A percentile compares a stretch with the other conserved stretches of the same genome.
Conservation (phyloP, 164 flowering plant species). For the Magnolia changhungtana region DNA sequence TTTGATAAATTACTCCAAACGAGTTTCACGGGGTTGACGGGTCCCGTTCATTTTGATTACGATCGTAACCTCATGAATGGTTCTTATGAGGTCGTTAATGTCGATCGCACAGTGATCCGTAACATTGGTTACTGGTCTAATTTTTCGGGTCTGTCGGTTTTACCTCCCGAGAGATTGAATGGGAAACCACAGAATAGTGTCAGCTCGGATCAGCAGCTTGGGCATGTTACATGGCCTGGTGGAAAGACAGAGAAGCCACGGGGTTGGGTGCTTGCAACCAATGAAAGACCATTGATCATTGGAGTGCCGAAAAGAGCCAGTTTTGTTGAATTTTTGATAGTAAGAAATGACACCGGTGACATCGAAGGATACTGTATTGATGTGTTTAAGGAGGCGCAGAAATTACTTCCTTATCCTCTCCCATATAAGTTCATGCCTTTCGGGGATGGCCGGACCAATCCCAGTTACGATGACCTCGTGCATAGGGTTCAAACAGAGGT, state of each 20-base stretch:
- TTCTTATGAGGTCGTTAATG: conserved; percentile 53
- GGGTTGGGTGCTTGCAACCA: conserved; percentile 59
- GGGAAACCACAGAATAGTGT: conserved; percentile 4
- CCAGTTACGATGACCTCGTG: conserved; percentile 53
- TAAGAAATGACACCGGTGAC: conserved; percentile 20
- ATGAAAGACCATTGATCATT: conserved; percentile 50
- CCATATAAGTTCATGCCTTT: conserved; percentile 43
- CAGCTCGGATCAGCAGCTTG: conserved; percentile 31
- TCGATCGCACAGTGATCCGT: conserved; percentile 20
- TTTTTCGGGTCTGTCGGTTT: conserved; percentile 42
- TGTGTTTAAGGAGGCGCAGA: conserved; percentile 55
- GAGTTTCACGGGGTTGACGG: conserved; percentile 57
- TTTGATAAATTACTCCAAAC: conserved; percentile 30
- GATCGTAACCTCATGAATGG: conserved; percentile 31
- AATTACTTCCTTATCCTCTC: conserved; percentile 55
- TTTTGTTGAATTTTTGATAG: conserved; percentile 54
- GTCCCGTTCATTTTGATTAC: conserved; percentile 45
- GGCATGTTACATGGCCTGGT: conserved; percentile 61
- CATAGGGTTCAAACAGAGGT: conserved; percentile 49
- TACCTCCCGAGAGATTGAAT: conserved; percentile 33
- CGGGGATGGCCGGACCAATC: conserved; percentile 69
- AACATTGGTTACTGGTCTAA: conserved; percentile 67
- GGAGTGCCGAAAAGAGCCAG: conserved; percentile 60
- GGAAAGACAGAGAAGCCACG: conserved; percentile 49
- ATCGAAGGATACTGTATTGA: conserved; percentile 67